A percentile compares a stretch with the other conserved stretches of the same genome.
phyloP scores from a whole-genome alignment of 805 yeast species.

The fission yeast (Schizosaccharomyces pombe) region DNA sequence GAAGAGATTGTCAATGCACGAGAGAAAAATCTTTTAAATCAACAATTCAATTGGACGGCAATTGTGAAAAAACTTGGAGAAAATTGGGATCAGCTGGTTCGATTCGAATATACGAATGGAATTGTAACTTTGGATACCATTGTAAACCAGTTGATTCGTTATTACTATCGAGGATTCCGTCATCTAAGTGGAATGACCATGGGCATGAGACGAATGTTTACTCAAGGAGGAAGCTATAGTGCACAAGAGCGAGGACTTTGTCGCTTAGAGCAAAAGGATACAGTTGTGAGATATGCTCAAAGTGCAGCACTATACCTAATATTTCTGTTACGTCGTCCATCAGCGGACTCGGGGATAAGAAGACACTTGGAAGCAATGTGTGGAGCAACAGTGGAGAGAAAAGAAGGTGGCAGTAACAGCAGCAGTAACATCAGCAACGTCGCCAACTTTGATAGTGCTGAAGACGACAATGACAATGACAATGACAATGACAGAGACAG shows the following conservation, averaged over 20 bases:
- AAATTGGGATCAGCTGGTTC: background rate
- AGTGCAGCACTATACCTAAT: background rate
- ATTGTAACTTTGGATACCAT: background rate
- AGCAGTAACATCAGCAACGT: background rate
- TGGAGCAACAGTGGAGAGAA: background rate
- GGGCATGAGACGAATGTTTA: background rate
- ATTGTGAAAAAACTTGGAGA: background rate
- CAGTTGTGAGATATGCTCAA: background rate
- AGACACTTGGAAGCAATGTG: background rate
- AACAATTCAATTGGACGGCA: background rate
- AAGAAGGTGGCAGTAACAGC: background rate
- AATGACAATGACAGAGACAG: background rate
- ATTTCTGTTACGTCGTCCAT: background rate
- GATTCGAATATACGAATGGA: background rate
- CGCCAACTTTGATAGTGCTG: background rate
- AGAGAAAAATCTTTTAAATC: background rate
- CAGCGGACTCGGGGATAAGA: background rate
- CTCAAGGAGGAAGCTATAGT: background rate
- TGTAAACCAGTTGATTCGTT: background rate
- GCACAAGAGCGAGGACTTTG: background rate
- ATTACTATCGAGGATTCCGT: background rate
- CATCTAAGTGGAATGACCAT: background rate
- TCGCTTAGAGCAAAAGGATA: background rate
- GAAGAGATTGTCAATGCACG: background rate
- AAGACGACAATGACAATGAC: background rate